These are phyloP conservation scores for Arxiozyma heterogenica DNA, from an alignment of 1,139 yeast species.

Conservation along the genomic window DNA sequence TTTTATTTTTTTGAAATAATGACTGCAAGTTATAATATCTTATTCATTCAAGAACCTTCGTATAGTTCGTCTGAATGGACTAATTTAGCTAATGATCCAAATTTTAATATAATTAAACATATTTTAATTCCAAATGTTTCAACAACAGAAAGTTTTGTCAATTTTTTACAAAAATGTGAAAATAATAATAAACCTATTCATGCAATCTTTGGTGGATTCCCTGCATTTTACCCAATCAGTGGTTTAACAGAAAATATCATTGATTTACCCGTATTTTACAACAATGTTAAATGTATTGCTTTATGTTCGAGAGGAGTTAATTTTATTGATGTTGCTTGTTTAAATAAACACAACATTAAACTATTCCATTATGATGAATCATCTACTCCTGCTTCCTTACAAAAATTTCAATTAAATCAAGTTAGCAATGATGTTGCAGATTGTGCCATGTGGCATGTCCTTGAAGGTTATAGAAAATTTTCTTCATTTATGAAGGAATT, in stretches of 20 bases:
- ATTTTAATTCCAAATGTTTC: conserved; percentile 3
- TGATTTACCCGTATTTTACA: conserved; percentile 18
- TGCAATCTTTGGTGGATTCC: conserved; percentile 27
- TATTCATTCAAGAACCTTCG: conserved; percentile 19
- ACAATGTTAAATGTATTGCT: conserved; percentile 19
- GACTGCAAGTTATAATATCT: conserved; percentile 2
- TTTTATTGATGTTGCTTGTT: conserved; percentile 21
- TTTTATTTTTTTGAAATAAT: too few species aligned
- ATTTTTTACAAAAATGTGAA: conserved; percentile 10
- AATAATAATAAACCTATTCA: conserved; percentile 15
- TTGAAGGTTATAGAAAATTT: conserved; percentile 54
- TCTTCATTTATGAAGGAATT: conserved; percentile 34
- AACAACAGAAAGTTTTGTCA: conserved; percentile 14
- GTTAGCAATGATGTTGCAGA: conserved; percentile 64
- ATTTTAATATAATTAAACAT: conserved; percentile 12
- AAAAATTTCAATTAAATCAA: conserved; percentile 11
- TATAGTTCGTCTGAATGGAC: conserved; percentile 10
- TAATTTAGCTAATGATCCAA: background rate
- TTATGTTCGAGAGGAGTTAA: conserved; percentile 28
- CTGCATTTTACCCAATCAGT: conserved; percentile 24
- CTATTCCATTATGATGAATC: conserved; percentile 24
- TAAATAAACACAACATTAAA: conserved; percentile 15
- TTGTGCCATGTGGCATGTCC: conserved; percentile 55
- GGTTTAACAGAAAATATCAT: conserved; percentile 24
- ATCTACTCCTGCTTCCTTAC: conserved; percentile 1